Evolutionary conservation across 495 filamentous ascomycete genomes (phyloP).

Genomic region (Entonaema liquescens): DNA sequence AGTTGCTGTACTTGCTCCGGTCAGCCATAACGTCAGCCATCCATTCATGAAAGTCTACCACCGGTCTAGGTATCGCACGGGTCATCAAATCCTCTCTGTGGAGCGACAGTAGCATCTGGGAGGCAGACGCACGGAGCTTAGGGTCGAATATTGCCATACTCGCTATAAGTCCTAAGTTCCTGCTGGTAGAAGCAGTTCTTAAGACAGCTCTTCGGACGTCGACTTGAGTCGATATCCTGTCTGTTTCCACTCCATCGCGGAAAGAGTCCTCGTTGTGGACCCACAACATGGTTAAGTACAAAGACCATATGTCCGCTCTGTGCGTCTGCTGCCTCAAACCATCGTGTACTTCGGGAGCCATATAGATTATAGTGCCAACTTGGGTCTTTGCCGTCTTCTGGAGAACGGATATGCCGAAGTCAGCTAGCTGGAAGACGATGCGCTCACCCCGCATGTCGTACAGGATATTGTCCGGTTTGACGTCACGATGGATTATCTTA

Average conservation of each 20-base stretch:
- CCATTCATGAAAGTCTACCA: background rate
- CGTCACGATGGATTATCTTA: constrained; percentile 77
- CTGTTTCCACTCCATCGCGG: background rate
- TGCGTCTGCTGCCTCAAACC: constrained; percentile 39
- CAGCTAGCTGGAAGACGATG: constrained; percentile 44
- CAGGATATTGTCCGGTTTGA: constrained; percentile 84
- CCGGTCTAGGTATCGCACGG: background rate
- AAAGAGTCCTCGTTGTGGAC: background rate
- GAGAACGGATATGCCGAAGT: constrained; percentile 46
- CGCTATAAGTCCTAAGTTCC: background rate
- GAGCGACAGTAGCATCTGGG: background rate
- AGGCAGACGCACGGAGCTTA: background rate
- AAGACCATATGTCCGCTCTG: constrained; percentile 55
- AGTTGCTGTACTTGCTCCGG: background rate
- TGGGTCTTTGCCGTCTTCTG: constrained; percentile 21
- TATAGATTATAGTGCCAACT: constrained; percentile 44
- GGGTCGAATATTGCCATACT: constrained; percentile 21
- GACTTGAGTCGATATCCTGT: background rate
- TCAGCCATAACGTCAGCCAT: background rate
- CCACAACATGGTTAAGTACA: constrained; percentile 50
- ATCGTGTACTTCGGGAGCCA: constrained; percentile 48
- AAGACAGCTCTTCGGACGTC: background rate
- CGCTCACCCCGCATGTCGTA: constrained; percentile 28
- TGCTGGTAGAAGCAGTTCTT: background rate
- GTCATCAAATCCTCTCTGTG: background rate